Conservation (phyloP, 179 eudicot genomes). For the Pouteria campechiana region DNA sequence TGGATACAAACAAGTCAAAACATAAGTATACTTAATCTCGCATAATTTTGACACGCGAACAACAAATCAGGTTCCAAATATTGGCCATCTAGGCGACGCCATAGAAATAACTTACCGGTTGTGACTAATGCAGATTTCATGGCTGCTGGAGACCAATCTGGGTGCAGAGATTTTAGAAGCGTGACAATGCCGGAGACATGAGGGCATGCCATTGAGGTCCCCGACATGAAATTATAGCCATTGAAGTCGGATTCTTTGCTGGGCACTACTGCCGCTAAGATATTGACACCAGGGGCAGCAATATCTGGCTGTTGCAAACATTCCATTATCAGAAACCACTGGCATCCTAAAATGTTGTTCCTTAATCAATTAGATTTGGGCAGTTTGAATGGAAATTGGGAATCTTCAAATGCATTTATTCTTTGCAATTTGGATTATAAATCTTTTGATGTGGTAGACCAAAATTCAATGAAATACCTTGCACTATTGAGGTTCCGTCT, state of each 20-base stretch:
- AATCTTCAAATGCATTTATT: no score
- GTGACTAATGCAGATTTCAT: slow-evolving; percentile 8
- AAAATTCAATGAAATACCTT: no score
- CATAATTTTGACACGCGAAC: not conserved
- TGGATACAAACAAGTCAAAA: no score
- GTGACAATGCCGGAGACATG: slow-evolving; percentile 20
- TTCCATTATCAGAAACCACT: not conserved
- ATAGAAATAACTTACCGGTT: slow-evolving; percentile 7
- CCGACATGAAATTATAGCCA: slow-evolving; percentile 8
- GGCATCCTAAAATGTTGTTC: not conserved
- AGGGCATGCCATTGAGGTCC: slow-evolving; percentile 20
- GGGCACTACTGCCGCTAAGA: slow-evolving; percentile 9
- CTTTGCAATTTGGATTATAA: no score
- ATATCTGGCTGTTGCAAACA: slow-evolving; percentile 13
- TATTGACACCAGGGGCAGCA: slow-evolving; percentile 16
- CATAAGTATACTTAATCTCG: no score
- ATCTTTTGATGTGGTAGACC: no score
- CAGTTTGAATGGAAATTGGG: no score
- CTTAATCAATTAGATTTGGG: no score
- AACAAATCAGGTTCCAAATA: not conserved
- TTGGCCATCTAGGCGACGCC: not conserved
- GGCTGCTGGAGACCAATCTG: slow-evolving; percentile 8
- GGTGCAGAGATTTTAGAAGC: slow-evolving; percentile 5
- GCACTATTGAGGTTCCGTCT: no score
- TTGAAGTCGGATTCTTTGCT: not conserved